Percentiles rank a stretch among this genome's conserved stretches.
Conservation (phyloP, 305 asterid genomes). For the Solanum chacoense region DNA sequence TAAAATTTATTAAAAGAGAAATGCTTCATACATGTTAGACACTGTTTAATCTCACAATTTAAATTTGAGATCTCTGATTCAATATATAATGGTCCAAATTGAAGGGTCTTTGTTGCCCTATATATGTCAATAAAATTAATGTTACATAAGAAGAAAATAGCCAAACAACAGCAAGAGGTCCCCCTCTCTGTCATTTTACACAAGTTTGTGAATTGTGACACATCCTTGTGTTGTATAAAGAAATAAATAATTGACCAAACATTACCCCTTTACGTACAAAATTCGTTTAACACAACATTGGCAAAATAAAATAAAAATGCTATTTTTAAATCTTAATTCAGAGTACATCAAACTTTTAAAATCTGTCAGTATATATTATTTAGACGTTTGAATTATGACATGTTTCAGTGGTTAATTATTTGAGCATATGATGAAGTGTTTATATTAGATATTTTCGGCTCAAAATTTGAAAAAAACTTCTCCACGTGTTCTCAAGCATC, state of each 20-base stretch:
- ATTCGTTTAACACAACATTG: background rate
- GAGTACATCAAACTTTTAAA: background rate
- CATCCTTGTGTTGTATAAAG: background rate
- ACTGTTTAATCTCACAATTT: background rate
- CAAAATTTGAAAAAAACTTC: background rate
- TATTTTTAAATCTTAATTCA: background rate
- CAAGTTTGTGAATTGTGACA: background rate
- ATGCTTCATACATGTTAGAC: rapidly evolving
- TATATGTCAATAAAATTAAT: background rate
- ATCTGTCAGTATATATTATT: background rate
- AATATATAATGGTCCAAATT: background rate
- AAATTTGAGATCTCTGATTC: background rate
- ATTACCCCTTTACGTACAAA: background rate
- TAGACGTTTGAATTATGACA: background rate
- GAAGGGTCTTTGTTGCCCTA: background rate
- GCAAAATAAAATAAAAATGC: background rate
- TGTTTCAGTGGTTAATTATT: background rate
- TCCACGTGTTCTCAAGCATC: background rate
- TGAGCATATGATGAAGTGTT: background rate
- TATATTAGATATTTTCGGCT: background rate
- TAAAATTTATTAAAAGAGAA: background rate
- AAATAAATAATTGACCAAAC: background rate
- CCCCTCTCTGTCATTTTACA: background rate
- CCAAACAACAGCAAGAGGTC: background rate
- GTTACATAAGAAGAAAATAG: background rate